These are phyloP conservation scores for Botrytis hyacinthi DNA, from an alignment of 2,329 filamentous ascomycete genomes.

Conservation along the genomic window DNA sequence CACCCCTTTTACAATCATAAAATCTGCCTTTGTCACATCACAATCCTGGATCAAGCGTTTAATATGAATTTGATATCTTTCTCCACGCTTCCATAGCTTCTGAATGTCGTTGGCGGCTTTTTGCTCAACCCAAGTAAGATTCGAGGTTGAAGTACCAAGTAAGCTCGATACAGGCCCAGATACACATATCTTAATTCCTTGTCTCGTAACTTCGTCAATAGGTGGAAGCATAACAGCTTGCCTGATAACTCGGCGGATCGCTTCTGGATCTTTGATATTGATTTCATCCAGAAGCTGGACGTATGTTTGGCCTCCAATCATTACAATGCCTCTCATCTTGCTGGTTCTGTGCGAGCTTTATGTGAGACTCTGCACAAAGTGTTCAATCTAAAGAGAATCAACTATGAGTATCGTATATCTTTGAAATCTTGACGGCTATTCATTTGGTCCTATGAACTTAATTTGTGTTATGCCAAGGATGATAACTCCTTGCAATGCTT, in stretches of 20 bases:
- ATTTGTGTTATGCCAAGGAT: background rate
- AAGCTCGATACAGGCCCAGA: background rate
- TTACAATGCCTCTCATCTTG: background rate
- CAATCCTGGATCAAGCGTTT: background rate
- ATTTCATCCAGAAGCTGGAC: background rate
- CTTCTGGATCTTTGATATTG: background rate
- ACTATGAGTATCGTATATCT: background rate
- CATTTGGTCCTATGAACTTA: fast-evolving
- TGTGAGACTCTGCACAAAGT: background rate
- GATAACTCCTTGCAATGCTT: background rate
- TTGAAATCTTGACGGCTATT: background rate
- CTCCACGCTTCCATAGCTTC: background rate
- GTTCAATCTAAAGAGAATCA: background rate
- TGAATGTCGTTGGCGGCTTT: background rate
- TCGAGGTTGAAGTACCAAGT: background rate
- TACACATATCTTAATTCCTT: background rate
- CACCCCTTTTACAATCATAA: background rate
- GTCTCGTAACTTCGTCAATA: background rate
- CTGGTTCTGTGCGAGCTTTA: background rate
- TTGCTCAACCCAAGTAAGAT: background rate
- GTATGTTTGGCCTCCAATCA: background rate
- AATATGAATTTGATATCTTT: background rate
- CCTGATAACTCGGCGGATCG: background rate
- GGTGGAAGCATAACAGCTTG: background rate
- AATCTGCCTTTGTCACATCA: background rate